Base-by-base conservation (phyloP, 345 rosid genomes). In the Citropsis articulata region DNA sequence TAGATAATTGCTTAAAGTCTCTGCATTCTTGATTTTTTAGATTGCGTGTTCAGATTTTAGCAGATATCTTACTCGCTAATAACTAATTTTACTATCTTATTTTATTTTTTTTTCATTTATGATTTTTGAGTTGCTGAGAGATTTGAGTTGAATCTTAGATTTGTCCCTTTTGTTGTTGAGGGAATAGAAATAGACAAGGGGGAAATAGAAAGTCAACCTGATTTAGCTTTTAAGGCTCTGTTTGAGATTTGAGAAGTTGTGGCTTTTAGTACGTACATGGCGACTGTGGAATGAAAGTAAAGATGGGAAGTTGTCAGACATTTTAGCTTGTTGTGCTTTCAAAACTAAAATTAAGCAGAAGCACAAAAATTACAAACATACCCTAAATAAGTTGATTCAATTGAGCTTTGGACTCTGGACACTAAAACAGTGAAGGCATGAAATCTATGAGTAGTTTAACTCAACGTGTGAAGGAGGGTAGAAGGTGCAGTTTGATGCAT, bases 11-110 rank as follows among this genome's bases (percentile, higher is more conserved):
- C 48, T 73, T 57, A 42, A 66, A 48, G 42, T 63, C 42, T 53
- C 28, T 9, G 80, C 73, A 75, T 69, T 80, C 35, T 64, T 12
- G 53, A 31, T 78, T 70, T 72, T 2, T 9, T 74, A 10, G 38
- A 14, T 71, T 78, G 28, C 42, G 10, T 36, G 12, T 73, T 73
- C 60, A 65, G 75, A 66, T 83, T 75, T 72, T 75, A n/a, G 14
- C 68, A 77, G 71, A 76, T 71, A 77, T 77, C 75, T 82, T 36
- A 10, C 48, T 31, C 76, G 4, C 22, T 10, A 1, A 62, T 21
- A 42, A 24, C 6, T 42, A 27, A 42, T 63, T 62, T 60, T 62
- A 61, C 9, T 73, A 14, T 61, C 0, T 28, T 55, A 4, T 1
- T 71, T 30, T 30, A 30, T 30, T 10, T 12, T 9, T 69, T 42